Conservation (phyloP, 2,329 filamentous ascomycete species). For the Arthrobotrys conoides region DNA sequence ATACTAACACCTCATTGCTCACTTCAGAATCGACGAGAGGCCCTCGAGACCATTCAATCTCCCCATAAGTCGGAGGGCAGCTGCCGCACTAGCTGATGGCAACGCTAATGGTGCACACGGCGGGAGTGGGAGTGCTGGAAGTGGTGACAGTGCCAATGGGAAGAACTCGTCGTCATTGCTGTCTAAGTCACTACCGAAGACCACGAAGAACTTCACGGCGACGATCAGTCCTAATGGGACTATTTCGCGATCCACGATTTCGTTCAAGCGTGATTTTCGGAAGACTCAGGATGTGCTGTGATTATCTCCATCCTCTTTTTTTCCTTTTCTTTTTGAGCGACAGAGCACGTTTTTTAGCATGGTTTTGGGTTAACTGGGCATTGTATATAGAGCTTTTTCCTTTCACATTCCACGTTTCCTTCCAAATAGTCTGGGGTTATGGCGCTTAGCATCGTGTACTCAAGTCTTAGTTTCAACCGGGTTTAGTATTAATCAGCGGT, state of each 20-base stretch:
- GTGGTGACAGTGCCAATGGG: not conserved
- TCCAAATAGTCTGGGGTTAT: constrained; percentile 12
- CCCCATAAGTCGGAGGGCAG: constrained; percentile 54
- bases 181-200: constrained; percentile 48
- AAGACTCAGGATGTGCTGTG: constrained; percentile 56
- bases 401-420: constrained; percentile 1
- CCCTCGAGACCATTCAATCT: constrained; percentile 59
- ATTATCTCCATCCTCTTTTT: not conserved
- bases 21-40: constrained; percentile 60
- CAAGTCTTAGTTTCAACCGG: not conserved
- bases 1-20: constrained; percentile 59
- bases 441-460: not conserved
- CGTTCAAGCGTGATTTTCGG: constrained; percentile 55
- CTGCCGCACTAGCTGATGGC: constrained; percentile 48
- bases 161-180: constrained; percentile 27
- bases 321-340: not conserved
- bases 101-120: constrained; percentile 29
- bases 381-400: constrained; percentile 22
- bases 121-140: constrained; percentile 3
- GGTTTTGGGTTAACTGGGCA: not conserved
- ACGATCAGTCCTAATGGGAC: constrained; percentile 46
- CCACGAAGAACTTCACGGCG: constrained; percentile 39
- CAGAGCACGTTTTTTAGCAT: constrained; percentile 5
- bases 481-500: constrained; percentile 12
- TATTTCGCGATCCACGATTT: constrained; percentile 49